Evolutionary conservation across 1,139 yeast genomes (phyloP), one percentile per base, ranked within the genome.

Genomic region (Scheffersomyces segobiensis): DNA sequence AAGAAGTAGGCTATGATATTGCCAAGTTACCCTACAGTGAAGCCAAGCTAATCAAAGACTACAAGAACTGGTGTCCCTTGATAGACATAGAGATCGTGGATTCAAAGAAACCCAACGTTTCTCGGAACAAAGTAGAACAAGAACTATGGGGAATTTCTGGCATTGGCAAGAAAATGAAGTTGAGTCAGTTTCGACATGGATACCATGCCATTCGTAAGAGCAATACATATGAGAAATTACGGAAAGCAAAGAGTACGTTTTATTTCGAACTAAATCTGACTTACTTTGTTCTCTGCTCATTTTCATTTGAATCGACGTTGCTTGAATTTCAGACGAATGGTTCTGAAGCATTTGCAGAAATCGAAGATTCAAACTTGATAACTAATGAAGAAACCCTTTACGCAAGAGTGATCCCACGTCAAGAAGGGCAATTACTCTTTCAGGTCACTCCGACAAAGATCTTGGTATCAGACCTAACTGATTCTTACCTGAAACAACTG

Each of bases 101-200:
- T 19, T 64, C 77, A 0, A 67, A 58, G 47, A 61, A 58, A 48
- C 60, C 70, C 39, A 63, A 68, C 55, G 63, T 63, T 47, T 54
- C 66, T 18, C 56, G 62, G 12, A 64, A 62, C 39, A 67, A 67
- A 49, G 62, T 71, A 6, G 66, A 68, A 19, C 75, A 77, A 50
- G 86, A 83, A 56, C 60, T 84, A 0, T 84, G 85, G 85, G 75
- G 81, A 3, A 70, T 83, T 3, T 74, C 84, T 5, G 87, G 87
- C 0, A 60, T 66, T 3, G 80, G 78, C 0, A 75, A 74, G 52
- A 66, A 77, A 54, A 69, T 82, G 2, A 74, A 76, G 42, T 57
- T 84, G 2, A 72, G 79, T 2, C 80, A 77, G 18, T 63, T 84
- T 5, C 70, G 78, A 54, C 56, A 65, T 47, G 87, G 87, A 0